Evolutionary conservation across 176 grass and related monocot genomes (phyloP), one percentile per base, ranked within the genome.

Genomic region (Stipa capillata): DNA sequence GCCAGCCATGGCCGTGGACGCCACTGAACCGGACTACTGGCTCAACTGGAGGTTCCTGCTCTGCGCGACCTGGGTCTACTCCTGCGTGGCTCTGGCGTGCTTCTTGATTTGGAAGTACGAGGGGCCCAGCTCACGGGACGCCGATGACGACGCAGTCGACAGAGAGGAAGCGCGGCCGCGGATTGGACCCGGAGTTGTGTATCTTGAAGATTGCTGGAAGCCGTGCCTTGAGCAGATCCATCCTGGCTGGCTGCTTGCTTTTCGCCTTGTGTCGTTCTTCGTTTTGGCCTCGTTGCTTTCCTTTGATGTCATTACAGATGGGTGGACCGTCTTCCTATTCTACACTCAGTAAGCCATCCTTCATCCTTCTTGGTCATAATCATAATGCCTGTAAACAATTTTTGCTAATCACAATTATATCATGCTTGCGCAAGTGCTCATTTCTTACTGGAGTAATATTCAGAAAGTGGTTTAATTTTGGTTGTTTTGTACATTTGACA

Each of bases 271-370:
- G 36, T 85, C 90, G 2, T 97, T 91, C 65, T 78, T 81, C 3
- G 12, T 85, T 8, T 71, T 97, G 33, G 76, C 89, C 17, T 74
- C 73, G 0, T 18, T 97, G 37, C 81, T 97, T 37, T 9, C 49
- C 27, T 47, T 80, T 18, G 87, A 93, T 79, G 63, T 89, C 10
- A 0, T 84, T 14, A 64, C 88, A 20, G 79, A 97, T 47, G 94
- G 94, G 49, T 80, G 72, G 36, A 56, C 14, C 60, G 81, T 90
- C 53, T 93, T 97, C 73, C 85, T 86, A 7, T 97, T 87, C 77
- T 97, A 93, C 48, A 97, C 94, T 0, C 85, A 93, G 94, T 97
- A 89, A 91, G 90, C 57, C 37, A 36, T n/a, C 39, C 33, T 82
- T 62, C 24, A 44, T 60, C 50, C 29, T 68, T 15, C 31, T 33